Evolutionary conservation across 306 rosid species (phyloP).

Genomic region (Cucurbita ficifolia): DNA sequence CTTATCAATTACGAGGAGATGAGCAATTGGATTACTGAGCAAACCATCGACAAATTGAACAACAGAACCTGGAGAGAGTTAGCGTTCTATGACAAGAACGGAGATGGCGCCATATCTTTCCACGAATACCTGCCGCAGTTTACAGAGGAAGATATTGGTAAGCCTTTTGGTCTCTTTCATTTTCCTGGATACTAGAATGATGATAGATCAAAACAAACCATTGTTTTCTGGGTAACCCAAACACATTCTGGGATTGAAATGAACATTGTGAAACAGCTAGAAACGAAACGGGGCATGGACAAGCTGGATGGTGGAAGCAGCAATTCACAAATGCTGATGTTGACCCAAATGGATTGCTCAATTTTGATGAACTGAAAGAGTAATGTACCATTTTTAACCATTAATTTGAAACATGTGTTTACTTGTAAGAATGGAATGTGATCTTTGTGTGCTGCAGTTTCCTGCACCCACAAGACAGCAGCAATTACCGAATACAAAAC

Average conservation of each 20-base stretch:
- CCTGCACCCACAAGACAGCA: conserved; percentile 71
- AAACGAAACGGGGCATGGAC: conserved; percentile 40
- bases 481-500: conserved; percentile 22
- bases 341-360: conserved; percentile 37
- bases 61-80: conserved; percentile 24
- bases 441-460: conserved; percentile 24
- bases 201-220: not conserved
- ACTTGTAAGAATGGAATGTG: not conserved
- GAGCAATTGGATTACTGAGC: conserved; percentile 30
- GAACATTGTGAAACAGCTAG: conserved; percentile 26
- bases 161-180: not conserved
- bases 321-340: conserved; percentile 42
- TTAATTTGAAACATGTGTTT: not conserved
- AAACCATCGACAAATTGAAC: conserved; percentile 34
- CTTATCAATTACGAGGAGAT: conserved; percentile 31
- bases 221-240: too few relatives aligned
- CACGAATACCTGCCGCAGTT: conserved; percentile 52
- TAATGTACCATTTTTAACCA: conserved; percentile 8
- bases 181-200: not conserved
- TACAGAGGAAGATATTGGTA: conserved; percentile 40
- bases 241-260: not conserved
- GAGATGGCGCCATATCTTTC: conserved; percentile 40
- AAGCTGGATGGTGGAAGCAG: conserved; percentile 77
- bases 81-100: conserved; percentile 29
- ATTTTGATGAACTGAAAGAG: conserved; percentile 57